These are phyloP conservation scores for Lactarius sanguifluus DNA, from an alignment of 768 basidiomycete genomes.

Conservation along the genomic window DNA sequence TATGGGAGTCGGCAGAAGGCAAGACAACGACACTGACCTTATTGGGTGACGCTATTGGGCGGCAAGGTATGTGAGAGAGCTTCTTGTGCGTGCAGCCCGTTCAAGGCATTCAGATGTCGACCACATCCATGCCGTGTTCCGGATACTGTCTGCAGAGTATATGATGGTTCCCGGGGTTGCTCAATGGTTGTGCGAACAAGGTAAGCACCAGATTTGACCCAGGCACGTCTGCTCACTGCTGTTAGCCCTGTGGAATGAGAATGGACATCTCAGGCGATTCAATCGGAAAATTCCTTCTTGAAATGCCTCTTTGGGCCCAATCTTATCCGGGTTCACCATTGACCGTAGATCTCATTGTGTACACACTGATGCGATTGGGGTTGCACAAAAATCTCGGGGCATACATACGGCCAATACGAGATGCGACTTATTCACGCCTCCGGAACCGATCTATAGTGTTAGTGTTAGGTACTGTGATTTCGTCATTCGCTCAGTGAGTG, in stretches of 20 bases:
- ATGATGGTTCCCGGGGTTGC: conserved; percentile 37
- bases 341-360: conserved; percentile 12
- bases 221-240: conserved; percentile 14
- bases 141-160: conserved; percentile 40
- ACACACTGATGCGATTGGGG: conserved; percentile 24
- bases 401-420: conserved; percentile 1
- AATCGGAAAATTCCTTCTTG: conserved; percentile 23
- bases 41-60: conserved; percentile 22
- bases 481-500: conserved; percentile 19
- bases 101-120: conserved; percentile 39
- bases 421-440: conserved; percentile 9
- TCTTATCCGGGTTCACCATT: conserved; percentile 24
- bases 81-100: background rate
- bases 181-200: conserved; percentile 44
- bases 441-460: conserved; percentile 14
- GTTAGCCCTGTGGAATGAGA: conserved; percentile 19
- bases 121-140: conserved; percentile 43
- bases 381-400: conserved; percentile 7
- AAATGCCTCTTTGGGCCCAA: conserved; percentile 22
- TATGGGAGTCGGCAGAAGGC: background rate
- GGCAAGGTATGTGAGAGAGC: conserved; percentile 5
- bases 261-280: conserved; percentile 9
- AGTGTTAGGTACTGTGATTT: conserved; percentile 17
- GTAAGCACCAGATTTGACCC: conserved; percentile 33
- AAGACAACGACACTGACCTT: conserved; percentile 13